phyloP scores from a whole-genome alignment of 2,329 filamentous ascomycete genomes.

The Teratosphaeria viscida region DNA sequence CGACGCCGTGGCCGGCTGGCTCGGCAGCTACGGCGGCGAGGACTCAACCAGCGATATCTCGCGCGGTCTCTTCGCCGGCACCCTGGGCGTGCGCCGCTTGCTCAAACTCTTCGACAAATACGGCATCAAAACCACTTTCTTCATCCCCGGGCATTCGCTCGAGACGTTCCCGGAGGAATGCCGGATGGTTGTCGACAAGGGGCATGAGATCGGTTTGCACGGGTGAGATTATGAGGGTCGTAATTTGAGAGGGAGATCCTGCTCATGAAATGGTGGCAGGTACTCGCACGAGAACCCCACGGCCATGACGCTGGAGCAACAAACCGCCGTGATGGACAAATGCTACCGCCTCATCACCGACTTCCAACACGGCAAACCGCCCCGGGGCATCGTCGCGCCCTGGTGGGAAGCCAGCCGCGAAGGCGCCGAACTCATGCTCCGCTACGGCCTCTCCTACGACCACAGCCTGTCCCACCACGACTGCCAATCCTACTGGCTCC shows the following conservation, averaged over 20 bases:
- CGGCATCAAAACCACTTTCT: slow-evolving; percentile 59
- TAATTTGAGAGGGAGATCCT: neutral
- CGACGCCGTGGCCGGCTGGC: slow-evolving; percentile 66
- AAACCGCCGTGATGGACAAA: slow-evolving; percentile 63
- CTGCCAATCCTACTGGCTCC: slow-evolving; percentile 53
- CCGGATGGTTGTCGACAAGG: slow-evolving; percentile 49
- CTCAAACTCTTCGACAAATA: slow-evolving; percentile 64
- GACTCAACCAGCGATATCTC: slow-evolving; percentile 64
- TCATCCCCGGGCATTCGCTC: slow-evolving; percentile 53
- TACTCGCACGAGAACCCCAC: slow-evolving; percentile 66
- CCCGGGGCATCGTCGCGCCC: slow-evolving; percentile 60
- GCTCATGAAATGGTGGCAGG: neutral
- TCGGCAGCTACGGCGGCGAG: slow-evolving; percentile 64
- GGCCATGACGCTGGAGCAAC: slow-evolving; percentile 64
- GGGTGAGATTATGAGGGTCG: slow-evolving; percentile 27
- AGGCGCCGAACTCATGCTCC: slow-evolving; percentile 53
- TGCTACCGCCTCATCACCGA: slow-evolving; percentile 56
- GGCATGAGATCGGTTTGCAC: slow-evolving; percentile 59
- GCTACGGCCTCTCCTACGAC: slow-evolving; percentile 61
- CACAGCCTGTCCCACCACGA: slow-evolving; percentile 58
- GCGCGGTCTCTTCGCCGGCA: slow-evolving; percentile 56
- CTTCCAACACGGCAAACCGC: slow-evolving; percentile 54
- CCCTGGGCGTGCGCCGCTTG: slow-evolving; percentile 53
- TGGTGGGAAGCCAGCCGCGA: slow-evolving; percentile 67
- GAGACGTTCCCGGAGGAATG: slow-evolving; percentile 60